Conservation (phyloP, 257 asterid genomes). For the Solanum virginianum region DNA sequence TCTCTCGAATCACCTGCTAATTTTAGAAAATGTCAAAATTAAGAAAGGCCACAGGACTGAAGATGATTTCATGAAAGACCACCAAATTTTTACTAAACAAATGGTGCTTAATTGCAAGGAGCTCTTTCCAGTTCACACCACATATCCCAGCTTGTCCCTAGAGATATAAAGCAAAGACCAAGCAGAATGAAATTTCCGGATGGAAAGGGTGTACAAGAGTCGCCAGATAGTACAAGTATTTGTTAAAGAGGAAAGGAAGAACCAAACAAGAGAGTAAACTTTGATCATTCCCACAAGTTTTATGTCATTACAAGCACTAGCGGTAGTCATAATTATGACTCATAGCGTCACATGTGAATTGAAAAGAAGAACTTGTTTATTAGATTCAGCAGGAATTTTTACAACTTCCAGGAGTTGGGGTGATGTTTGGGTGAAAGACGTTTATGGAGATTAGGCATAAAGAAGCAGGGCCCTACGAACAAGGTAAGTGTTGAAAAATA, state of each 20-base stretch:
- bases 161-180: not conserved
- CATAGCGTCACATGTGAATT: not conserved
- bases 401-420: not conserved
- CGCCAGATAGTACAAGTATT: not conserved
- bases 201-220: not conserved
- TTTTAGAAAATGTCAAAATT: not conserved
- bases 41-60: not conserved
- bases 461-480: not conserved
- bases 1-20: conserved; percentile 73
- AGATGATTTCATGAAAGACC: not conserved
- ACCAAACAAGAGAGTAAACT: not conserved
- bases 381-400: not conserved
- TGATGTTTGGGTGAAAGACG: not conserved
- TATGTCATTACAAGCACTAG: not conserved
- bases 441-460: not conserved
- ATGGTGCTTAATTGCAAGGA: not conserved
- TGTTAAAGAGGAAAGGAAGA: not conserved
- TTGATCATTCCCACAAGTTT: not conserved
- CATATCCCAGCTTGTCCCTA: not conserved
- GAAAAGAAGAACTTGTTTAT: not conserved
- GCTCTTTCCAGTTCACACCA: not conserved
- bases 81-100: not conserved
- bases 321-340: not conserved
- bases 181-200: not conserved
- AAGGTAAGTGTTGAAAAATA: not conserved